Evolutionary conservation across 2,329 filamentous ascomycete genomes (phyloP), one percentile per base, ranked within the genome.

Genomic region (Aspergillus intermedius): DNA sequence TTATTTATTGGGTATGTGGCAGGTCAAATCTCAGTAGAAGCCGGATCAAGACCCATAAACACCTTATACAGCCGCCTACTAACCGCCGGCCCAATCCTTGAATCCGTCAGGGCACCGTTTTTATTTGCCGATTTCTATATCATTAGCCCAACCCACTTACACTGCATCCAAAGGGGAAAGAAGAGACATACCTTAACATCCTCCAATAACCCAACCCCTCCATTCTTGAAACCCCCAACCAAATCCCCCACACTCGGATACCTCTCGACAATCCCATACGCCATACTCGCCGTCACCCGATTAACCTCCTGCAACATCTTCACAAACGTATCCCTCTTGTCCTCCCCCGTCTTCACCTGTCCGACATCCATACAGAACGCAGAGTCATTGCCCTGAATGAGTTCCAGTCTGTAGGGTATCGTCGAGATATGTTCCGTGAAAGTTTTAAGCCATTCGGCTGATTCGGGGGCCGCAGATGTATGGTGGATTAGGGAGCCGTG

Each of bases 381-480:
- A 3, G 71, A 65, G 56, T 73, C 67, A 13, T 73, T 82, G 2
- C 72, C 61, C 1, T 77, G 74, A 47, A 73, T 70, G 28, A 69
- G 64, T 47, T 75, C 69, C 5, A 60, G 64, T 12, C 81, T 80
- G 65, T 91, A 91, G 0, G 86, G 87, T 19, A 86, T 81, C 1
- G 83, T 87, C 6, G 85, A 86, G 44, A 91, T 83, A 62, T 91
- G 84, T 60, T 90, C 84, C 0, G 88, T 91, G 59, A 91, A 88
- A 30, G 79, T 74, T 25, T 77, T 73, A 25, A 91, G 81, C 84
- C 86, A 88, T 56, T 84, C 78, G 2, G 86, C 84, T 1, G 85
- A 87, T 59, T 89, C 84, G 0, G 79, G 61, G 0, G 77, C 60
- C 2, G 72, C 67, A 12, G 66, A 68, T 1, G 84, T 87, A 63